Percentiles rank a stretch among this genome's conserved stretches.
These are phyloP conservation scores for Endoconidiophora laricicola DNA, from an alignment of 2,329 filamentous ascomycete species.

Conservation along the genomic window DNA sequence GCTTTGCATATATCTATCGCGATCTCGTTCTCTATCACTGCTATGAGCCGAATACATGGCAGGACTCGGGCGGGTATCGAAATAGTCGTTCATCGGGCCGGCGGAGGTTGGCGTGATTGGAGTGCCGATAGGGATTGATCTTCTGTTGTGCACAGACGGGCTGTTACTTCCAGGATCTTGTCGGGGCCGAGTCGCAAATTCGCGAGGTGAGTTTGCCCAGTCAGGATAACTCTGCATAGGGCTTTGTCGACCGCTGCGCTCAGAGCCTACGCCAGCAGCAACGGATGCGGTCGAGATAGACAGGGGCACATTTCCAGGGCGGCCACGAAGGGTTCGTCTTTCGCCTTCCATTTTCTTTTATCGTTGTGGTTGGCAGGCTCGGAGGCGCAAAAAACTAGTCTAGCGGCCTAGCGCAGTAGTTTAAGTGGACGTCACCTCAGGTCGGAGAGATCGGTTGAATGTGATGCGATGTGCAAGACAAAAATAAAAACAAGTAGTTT, in stretches of 20 bases:
- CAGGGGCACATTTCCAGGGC: constrained; percentile 1
- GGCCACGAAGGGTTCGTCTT: constrained; percentile 9
- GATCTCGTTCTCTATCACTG: not conserved
- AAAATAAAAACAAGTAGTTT: too few species aligned
- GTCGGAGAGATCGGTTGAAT: too few species aligned
- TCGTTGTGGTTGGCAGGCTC: not conserved
- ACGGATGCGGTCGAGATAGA: constrained; percentile 2
- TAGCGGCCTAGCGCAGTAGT: constrained; percentile 1
- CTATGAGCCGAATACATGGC: constrained; percentile 1
- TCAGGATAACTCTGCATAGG: not conserved
- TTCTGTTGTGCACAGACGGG: too few species aligned
- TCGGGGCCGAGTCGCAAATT: not conserved
- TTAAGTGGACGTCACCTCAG: not conserved
- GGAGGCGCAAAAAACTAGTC: too few species aligned
- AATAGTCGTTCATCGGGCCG: too few species aligned
- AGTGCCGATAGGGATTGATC: not conserved
- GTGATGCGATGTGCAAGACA: too few species aligned
- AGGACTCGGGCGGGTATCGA: not conserved
- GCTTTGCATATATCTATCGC: constrained; percentile 4
- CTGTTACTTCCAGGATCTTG: too few species aligned
- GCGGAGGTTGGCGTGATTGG: not conserved
- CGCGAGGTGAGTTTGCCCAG: not conserved
- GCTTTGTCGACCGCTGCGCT: constrained; percentile 2
- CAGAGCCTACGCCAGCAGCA: not conserved
- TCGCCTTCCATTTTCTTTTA: constrained; percentile 9